Evolutionary conservation across 2,329 filamentous ascomycete species (phyloP).

Genomic region (Claviceps quebecensis): DNA sequence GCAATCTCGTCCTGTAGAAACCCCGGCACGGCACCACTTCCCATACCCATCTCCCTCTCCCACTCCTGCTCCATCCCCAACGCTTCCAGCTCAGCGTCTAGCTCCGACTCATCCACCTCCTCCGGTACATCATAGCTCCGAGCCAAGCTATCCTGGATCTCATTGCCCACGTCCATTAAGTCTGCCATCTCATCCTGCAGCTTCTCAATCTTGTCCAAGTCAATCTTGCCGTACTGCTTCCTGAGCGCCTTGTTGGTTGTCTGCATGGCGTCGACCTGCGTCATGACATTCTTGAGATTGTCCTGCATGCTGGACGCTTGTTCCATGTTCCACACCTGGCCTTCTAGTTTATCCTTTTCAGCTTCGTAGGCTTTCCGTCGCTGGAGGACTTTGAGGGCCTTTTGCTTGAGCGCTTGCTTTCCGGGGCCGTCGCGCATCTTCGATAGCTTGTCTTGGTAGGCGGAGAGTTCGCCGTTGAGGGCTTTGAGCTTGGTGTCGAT

Average conservation of each 20-base stretch:
- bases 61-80: constrained; percentile 88
- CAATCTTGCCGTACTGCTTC: constrained; percentile 92
- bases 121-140: constrained; percentile 90
- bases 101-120: constrained; percentile 89
- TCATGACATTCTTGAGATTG: constrained; percentile 97
- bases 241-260: constrained; percentile 85
- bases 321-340: constrained; percentile 98
- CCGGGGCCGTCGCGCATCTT: constrained; percentile 95
- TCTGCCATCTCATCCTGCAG: constrained; percentile 99
- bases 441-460: constrained; percentile 73
- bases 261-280: constrained; percentile 94
- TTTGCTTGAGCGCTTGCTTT: constrained; percentile 83
- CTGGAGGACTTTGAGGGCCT: constrained; percentile 86
- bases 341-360: constrained; percentile 84
- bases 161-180: constrained; percentile 91
- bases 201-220: constrained; percentile 93
- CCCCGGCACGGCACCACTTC: constrained; percentile 51
- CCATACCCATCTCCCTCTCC: constrained; percentile 46
- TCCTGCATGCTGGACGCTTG: constrained; percentile 97
- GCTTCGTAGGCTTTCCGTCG: constrained; percentile 88
- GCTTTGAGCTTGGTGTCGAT: constrained; percentile 92
- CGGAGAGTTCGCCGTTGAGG: constrained; percentile 76
- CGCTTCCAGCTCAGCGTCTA: constrained; percentile 93
- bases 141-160: constrained; percentile 90
- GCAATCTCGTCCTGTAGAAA: constrained; percentile 82